Base-by-base conservation (phyloP, 1,139 yeast species). In the Hemisphaericaspora xylofermentans region DNA sequence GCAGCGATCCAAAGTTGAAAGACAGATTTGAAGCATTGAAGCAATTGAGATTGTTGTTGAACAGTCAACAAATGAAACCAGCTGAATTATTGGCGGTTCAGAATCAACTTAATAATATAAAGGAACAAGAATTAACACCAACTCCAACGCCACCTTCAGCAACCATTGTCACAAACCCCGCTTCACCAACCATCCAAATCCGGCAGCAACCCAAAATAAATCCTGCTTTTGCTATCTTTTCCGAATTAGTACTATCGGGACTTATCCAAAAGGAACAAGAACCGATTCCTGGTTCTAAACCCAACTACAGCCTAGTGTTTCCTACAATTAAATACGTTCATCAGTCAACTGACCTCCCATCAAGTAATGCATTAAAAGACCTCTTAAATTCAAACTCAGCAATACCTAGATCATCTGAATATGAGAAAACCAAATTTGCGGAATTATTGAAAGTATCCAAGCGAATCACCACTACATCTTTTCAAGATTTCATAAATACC, bases 81-180 rank as follows among this genome's bases (percentile, higher is more conserved):
- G 60, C 63, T 19, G 80, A 77, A 43, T 61, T 78, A 38, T 56
- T 56, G 34, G 72, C 72, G 1, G 68, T 71, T 8, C 73, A 68
- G 47, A 52, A 54, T 18, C 71, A 66, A 45, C 55, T 71, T 37
- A 42, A 43, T 30, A 36, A 41, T n/a, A 48, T 48, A 6, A 67
- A 61, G 45, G 68, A 64, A 41, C 73, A 68, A 47, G 71, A 67
- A 47, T 49, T 61, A 30, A 51, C 42, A 12, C 38, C 48, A 7
- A 41, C 51, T 3, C 51, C 56, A 28, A 36, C 40, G 13, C 43
- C 39, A 9, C 39, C 46, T 4, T 42, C 44, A 8, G 27, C 13
- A 6, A 8, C 27, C 10, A 24, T n/a, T 6, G 46, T 45, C 1
- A 33, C 46, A 6, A 43, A 48, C 12, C 50, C 57, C 8, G 43